phyloP scores from a whole-genome alignment of 2,329 filamentous ascomycete genomes.

The Sphaerulina musiva region DNA sequence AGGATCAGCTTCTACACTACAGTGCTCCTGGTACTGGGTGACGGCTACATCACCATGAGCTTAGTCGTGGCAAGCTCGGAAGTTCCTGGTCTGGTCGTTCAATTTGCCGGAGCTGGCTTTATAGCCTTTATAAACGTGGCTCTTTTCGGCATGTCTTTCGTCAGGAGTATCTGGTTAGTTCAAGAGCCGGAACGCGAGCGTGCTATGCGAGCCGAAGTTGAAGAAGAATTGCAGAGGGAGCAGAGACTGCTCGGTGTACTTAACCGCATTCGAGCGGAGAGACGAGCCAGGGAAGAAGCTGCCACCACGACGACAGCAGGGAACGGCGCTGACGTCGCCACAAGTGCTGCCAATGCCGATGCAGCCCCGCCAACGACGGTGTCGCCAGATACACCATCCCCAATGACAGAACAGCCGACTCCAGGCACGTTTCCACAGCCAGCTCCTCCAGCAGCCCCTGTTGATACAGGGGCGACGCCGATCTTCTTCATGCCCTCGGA shows the following conservation, averaged over 20 bases:
- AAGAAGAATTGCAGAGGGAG: slow-evolving; percentile 27
- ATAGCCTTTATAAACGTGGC: slow-evolving; percentile 55
- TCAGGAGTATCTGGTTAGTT: slow-evolving; percentile 61
- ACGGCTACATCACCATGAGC: slow-evolving; percentile 51
- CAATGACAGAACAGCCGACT: slow-evolving; percentile 16
- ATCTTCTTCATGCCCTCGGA: slow-evolving; percentile 54
- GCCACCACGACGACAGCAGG: slow-evolving; percentile 6
- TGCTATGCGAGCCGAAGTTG: slow-evolving; percentile 40
- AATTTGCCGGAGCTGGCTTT: slow-evolving; percentile 52
- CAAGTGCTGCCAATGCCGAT: neutral
- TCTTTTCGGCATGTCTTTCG: slow-evolving; percentile 58
- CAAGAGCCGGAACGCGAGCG: slow-evolving; percentile 48
- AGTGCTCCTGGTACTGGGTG: slow-evolving; percentile 55
- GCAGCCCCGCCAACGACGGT: neutral
- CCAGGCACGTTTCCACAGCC: slow-evolving; percentile 18
- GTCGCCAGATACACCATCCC: slow-evolving; percentile 19
- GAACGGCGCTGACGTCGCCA: neutral
- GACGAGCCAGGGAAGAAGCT: slow-evolving; percentile 14
- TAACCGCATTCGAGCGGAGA: slow-evolving; percentile 22
- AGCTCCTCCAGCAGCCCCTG: slow-evolving; percentile 39
- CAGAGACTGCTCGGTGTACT: slow-evolving; percentile 22
- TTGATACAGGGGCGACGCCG: slow-evolving; percentile 47
- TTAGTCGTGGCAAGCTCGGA: slow-evolving; percentile 52
- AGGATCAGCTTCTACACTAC: slow-evolving; percentile 60
- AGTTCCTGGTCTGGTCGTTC: slow-evolving; percentile 49